A percentile compares a stretch with the other conserved stretches of the same genome.
Evolutionary conservation across 352 stramenopile species (phyloP).

Genomic region (Ophiocytium majus): DNA sequence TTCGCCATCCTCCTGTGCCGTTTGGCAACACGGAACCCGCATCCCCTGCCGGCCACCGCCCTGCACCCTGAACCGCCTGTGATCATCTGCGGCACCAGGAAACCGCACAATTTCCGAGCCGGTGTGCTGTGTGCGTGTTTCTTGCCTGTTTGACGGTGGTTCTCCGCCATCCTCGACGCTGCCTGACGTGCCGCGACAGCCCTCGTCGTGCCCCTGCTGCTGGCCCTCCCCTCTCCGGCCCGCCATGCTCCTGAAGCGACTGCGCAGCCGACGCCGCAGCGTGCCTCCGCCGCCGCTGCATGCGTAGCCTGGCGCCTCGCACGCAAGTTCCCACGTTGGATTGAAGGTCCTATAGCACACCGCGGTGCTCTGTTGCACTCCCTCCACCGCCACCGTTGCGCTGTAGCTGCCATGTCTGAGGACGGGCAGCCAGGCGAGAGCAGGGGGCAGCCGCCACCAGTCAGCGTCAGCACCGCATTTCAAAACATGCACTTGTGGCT

Average conservation of each 20-base stretch:
- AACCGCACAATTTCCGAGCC: too few relatives aligned
- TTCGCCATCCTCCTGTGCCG: too few relatives aligned
- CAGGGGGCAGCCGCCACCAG: too few relatives aligned
- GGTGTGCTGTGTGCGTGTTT: too few relatives aligned
- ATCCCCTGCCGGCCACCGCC: too few relatives aligned
- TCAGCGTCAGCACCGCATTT: not conserved
- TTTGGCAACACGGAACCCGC: too few relatives aligned
- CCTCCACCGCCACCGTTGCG: slow-evolving; percentile 2
- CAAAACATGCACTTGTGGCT: not conserved
- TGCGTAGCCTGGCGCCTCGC: not conserved
- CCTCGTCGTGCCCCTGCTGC: not conserved
- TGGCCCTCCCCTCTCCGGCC: not conserved
- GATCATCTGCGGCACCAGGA: not conserved
- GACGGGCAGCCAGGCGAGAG: too few relatives aligned
- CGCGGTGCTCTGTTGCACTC: not conserved
- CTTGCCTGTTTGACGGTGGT: not conserved
- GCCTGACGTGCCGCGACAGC: not conserved
- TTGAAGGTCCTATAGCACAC: not conserved
- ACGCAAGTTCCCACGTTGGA: not conserved
- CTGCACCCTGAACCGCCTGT: too few relatives aligned
- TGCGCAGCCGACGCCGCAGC: not conserved
- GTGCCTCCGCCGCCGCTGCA: not conserved
- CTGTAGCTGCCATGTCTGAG: slow-evolving; percentile 12
- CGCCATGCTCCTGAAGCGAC: not conserved
- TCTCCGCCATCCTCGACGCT: not conserved